Percentiles rank a stretch among this genome's conserved stretches.
These are phyloP conservation scores for Phytopythium boreale DNA, from an alignment of 352 stramenopile species.

Conservation along the genomic window DNA sequence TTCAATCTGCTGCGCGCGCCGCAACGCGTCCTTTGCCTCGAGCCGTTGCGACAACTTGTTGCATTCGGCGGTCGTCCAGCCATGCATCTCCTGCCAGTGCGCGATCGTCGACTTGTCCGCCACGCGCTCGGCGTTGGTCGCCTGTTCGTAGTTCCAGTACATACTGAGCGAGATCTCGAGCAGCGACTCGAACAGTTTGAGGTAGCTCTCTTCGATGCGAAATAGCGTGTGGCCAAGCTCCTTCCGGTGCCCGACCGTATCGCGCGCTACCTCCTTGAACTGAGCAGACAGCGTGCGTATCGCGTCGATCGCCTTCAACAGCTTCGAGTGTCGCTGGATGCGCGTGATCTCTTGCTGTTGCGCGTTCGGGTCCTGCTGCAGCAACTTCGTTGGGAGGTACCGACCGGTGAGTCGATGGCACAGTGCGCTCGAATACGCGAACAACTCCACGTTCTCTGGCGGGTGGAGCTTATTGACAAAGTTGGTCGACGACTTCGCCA, in stretches of 20 bases:
- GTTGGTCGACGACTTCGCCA: conserved; percentile 5
- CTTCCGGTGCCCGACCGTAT: conserved; percentile 59
- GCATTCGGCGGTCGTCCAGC: conserved; percentile 38
- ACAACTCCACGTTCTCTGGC: conserved; percentile 64
- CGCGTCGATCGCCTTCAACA: conserved; percentile 47
- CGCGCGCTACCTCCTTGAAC: conserved; percentile 63
- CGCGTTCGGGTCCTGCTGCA: conserved; percentile 39
- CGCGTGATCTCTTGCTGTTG: conserved; percentile 57
- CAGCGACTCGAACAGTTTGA: conserved; percentile 76
- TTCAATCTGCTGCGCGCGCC: conserved; percentile 47
- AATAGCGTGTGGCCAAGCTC: conserved; percentile 63
- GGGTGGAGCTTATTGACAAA: conserved; percentile 39
- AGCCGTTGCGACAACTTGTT: conserved; percentile 49
- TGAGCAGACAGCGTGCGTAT: conserved; percentile 55
- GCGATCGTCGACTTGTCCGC: conserved; percentile 39
- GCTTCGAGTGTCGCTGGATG: conserved; percentile 55
- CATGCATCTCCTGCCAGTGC: conserved; percentile 52
- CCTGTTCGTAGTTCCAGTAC: conserved; percentile 70
- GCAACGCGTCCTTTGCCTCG: conserved; percentile 50
- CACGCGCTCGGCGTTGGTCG: conserved; percentile 39
- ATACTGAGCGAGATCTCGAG: conserved; percentile 66
- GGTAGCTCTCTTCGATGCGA: conserved; percentile 70
- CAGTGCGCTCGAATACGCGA: conserved; percentile 61
- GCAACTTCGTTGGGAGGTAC: conserved; percentile 44
- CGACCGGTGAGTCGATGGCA: conserved; percentile 61